Base-by-base conservation (phyloP, 176 grass and related monocot genomes). In the Carex pumila region DNA sequence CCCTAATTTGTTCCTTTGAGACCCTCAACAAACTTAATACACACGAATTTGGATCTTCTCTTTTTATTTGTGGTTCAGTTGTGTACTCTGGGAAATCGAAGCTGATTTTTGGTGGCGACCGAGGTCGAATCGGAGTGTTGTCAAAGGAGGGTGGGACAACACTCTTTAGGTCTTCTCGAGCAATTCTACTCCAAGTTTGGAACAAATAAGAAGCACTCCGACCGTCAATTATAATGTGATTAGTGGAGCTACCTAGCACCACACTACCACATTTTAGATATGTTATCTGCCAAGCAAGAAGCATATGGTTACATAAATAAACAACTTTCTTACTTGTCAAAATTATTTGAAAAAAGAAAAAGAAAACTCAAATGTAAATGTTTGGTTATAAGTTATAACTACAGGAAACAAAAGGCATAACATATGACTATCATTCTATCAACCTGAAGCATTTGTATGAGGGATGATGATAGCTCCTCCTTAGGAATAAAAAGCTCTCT, bases 401-500 rank as follows among this genome's bases (percentile, higher is more conserved):
- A 34, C 32, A 34, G 32, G 32, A 34, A 34, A 34, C 2, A 2
- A 34, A 34, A 34, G 32, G 32, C 32, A 34, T 34, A 34, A 1
- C 32, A 34, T 39, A 39, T 39, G 0, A 5, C n/a, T 39, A 39
- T 5, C 4, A 39, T 36, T 36, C 3, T 39, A 39, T 39, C 3
- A 39, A 89, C 77, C 83, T 82, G 87, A 17, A 85, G 17, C 25
- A 63, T 86, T 34, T 34, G 32, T 85, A 0, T 2, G 81, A 19
- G 2, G 83, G 11, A 61, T 0, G 73, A 3, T 1, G 86, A 7
- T 1, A 8, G 52, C 19, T 86, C 71, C 77, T 85, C 88, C 50
- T 86, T 81, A 84, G 92, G 92, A 14, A 91, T 88, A 70, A 94
- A 87, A 3, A 92, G 47, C 22, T 79, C 77, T 61, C 84, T 87